Conservation (phyloP, 352 stramenopile species). For the Thalassiosira exigua region DNA sequence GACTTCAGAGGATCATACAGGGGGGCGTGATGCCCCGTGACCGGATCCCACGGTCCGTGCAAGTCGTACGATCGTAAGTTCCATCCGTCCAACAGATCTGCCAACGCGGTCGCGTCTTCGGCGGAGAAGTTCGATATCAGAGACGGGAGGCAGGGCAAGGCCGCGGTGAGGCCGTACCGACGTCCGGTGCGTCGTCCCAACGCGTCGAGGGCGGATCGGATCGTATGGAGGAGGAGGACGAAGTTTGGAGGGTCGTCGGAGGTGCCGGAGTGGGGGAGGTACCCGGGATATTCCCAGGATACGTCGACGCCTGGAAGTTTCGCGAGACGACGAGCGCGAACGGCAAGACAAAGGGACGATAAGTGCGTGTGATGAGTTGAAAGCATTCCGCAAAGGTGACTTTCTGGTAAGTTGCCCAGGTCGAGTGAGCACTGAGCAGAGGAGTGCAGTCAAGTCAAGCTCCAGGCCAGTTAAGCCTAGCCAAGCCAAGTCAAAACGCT, state of each 20-base stretch:
- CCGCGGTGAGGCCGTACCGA: conserved; percentile 34
- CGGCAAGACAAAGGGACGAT: not conserved
- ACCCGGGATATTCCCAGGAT: conserved; percentile 39
- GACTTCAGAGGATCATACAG: conserved; percentile 36
- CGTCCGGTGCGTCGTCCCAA: not conserved
- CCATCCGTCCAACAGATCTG: conserved; percentile 24
- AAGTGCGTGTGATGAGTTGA: too few relatives aligned
- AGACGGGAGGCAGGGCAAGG: conserved; percentile 24
- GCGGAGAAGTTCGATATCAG: conserved; percentile 32
- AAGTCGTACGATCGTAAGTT: conserved; percentile 50
- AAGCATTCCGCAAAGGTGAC: too few relatives aligned
- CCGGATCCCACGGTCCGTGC: conserved; percentile 27
- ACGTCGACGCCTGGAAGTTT: conserved; percentile 34
- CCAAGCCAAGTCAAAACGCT: too few relatives aligned
- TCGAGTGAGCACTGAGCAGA: too few relatives aligned
- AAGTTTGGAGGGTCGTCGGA: conserved; percentile 31
- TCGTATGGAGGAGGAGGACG: conserved; percentile 22
- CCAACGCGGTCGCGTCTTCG: not conserved
- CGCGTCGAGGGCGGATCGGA: conserved; percentile 26
- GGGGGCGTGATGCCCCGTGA: conserved; percentile 28
- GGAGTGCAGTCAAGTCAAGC: too few relatives aligned
- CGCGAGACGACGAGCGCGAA: too few relatives aligned
- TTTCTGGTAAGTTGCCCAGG: too few relatives aligned
- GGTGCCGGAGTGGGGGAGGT: conserved; percentile 20
- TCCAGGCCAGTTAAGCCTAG: too few relatives aligned